phyloP scores from a whole-genome alignment of 352 stramenopile genomes.

The Phytopythium delawarense region DNA sequence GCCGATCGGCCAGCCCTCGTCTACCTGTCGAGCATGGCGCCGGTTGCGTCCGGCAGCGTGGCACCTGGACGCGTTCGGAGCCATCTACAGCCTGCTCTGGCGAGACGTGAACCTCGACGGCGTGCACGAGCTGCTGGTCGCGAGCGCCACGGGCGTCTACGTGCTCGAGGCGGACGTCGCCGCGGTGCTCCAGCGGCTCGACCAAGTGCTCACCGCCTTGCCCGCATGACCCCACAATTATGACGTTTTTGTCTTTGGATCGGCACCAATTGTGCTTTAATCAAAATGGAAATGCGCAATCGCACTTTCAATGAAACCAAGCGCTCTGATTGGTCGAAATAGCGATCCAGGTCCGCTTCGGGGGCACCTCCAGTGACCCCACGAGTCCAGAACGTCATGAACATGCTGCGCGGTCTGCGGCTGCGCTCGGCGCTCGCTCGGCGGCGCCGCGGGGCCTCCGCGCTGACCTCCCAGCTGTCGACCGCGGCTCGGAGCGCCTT shows the following conservation, averaged over 20 bases:
- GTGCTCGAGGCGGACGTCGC: slow-evolving; percentile 53
- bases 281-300: too few relatives aligned
- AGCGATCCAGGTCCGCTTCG: too few relatives aligned
- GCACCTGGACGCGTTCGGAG: slow-evolving; percentile 53
- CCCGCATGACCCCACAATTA: neutral
- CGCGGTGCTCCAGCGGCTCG: slow-evolving; percentile 29
- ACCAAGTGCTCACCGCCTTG: slow-evolving; percentile 13
- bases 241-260: neutral
- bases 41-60: slow-evolving; percentile 23
- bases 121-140: slow-evolving; percentile 54
- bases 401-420: neutral
- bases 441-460: neutral
- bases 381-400: neutral
- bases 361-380: too few relatives aligned
- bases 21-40: slow-evolving; percentile 25
- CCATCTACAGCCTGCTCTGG: slow-evolving; percentile 70
- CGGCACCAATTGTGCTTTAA: too few relatives aligned
- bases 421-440: neutral
- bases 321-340: neutral
- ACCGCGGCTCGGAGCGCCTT: neutral
- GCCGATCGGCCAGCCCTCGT: neutral
- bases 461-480: neutral
- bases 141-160: slow-evolving; percentile 64
- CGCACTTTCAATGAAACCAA: neutral
- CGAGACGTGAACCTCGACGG: slow-evolving; percentile 66